Base-by-base conservation (phyloP, 2,329 filamentous ascomycete genomes). In the Knufia petricola region DNA sequence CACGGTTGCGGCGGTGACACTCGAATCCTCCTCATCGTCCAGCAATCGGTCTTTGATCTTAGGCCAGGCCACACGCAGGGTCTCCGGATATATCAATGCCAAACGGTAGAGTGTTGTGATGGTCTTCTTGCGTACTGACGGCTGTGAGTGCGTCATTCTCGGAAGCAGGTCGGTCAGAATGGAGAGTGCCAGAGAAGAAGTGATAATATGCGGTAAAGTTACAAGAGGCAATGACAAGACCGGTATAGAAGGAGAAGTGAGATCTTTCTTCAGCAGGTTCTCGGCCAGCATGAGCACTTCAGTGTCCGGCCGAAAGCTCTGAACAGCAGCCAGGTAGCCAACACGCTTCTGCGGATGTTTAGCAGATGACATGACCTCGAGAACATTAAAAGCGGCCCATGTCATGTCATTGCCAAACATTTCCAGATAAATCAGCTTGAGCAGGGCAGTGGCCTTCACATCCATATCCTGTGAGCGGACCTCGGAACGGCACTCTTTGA, bases 361-460 rank as follows among this genome's bases (percentile, higher is more conserved):
- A 41, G 84, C 76, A 32, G 87, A 94, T 31, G 89, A 94, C 92
- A 98, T 98, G 69, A 98, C 92, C 70, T 98, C 92, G 41, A 98
- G 82, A 46, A 96, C 90, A 65, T 98, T 87, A 69, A 98, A 98
- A 10, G 89, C 89, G 3, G 92, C 92, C 92, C 92, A 98, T 2
- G 90, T 95, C 92, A 98, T 98, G 68, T 96, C 92, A 65, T 96
- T 86, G 12, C 92, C 92, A 59, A 96, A 89, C 92, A 98, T 98
- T 66, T 98, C 92, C 57, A 98, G 79, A 66, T 98, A 98, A 46
- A 95, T 84, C 59, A 98, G 78, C 73, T 98, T 98, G 62, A 98
- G 74, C 47, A 98, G 76, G 39, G 92, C 92, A 28, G 88, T 96
- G 17, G 92, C 89, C 74, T 98, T 98, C 68, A 95, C 78, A 70